These are phyloP conservation scores for Sporisorium iseilematis-ciliati DNA, from an alignment of 1,284 basidiomycete genomes.

Conservation along the genomic window DNA sequence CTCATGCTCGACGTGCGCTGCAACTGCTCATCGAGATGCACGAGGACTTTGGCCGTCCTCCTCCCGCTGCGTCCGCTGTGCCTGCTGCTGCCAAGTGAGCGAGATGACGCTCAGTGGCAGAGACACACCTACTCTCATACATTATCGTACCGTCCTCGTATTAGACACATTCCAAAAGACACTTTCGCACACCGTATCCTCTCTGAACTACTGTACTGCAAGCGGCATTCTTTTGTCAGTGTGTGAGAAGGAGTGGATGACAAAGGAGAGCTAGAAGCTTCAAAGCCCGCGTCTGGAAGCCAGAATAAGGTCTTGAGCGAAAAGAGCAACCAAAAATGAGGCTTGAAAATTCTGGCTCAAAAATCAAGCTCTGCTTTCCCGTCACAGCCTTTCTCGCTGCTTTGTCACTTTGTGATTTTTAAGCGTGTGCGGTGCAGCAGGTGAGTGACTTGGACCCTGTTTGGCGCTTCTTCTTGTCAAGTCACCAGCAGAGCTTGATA, in stretches of 20 bases:
- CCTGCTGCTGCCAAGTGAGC: slow-evolving; percentile 26
- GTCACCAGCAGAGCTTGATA: slow-evolving; percentile 3
- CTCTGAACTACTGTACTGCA: not conserved
- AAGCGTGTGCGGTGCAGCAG: not conserved
- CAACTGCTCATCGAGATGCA: slow-evolving; percentile 58
- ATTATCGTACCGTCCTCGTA: not conserved
- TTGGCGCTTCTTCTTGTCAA: not conserved
- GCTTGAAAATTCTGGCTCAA: too few species aligned
- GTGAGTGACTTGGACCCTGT: slow-evolving; percentile 6
- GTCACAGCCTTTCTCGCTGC: too few species aligned
- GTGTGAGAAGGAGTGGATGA: not conserved
- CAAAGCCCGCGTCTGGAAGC: too few species aligned
- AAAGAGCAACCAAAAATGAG: too few species aligned
- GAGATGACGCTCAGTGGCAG: not conserved
- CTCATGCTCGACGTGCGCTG: slow-evolving; percentile 53
- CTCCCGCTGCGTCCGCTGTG: slow-evolving; percentile 11
- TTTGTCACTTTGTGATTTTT: not conserved
- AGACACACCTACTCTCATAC: not conserved
- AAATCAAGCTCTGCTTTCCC: too few species aligned
- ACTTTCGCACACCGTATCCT: not conserved
- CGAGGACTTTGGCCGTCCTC: slow-evolving; percentile 60
- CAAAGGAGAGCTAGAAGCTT: not conserved
- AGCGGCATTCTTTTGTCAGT: not conserved
- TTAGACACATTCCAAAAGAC: slow-evolving; percentile 13
- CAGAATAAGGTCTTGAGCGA: too few species aligned